Base-by-base conservation (phyloP, 1,284 basidiomycete species). In the Puccinia hordei region DNA sequence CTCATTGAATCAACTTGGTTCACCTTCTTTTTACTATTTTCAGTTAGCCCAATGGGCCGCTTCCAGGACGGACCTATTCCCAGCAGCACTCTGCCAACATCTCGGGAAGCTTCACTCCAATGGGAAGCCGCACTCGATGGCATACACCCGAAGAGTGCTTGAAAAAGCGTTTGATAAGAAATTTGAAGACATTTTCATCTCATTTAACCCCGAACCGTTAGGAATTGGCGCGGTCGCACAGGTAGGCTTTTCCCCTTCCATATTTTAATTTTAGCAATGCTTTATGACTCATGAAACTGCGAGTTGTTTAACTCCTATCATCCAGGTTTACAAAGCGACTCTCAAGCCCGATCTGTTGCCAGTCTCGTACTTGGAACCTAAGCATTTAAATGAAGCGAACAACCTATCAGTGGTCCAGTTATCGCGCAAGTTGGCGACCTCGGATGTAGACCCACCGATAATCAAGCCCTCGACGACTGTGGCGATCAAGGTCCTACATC, bases 171-270 rank as follows among this genome's bases (percentile, higher is more conserved):
- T 99, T 85, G 89, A 90, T 75, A 82, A 83, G 19, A 83, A 84
- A 0, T 97, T 99, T 84, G 89, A 92, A 19, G 90, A 98, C 53
- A 93, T 98, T 30, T 99, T 99, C 83, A 93, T 94, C 83, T 90
- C 93, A 81, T 99, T 99, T 84, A 90, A 93, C 65, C 88, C 91
- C 81, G 88, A 87, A 41, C 95, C 97, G 0, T 95, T 99, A 79
- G 97, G 97, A 5, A 93, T 93, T n/a, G 97, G 97, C 59, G 96
- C 97, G 8, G 98, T 99, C 78, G 97, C 95, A 3, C 96, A 99
- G 87, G 94, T 93, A 82, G 75, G 87, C 85, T 49, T 15, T 72
- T 59, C 10, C 17, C 22, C 30, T 10, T 44, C 4, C 24, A 46
- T 44, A 13, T 27, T 51, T 27, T 44, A 30, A 8, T 49, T 24